These are phyloP conservation scores for Hippophae gyantsensis DNA, from an alignment of 306 rosid genomes.

Conservation along the genomic window DNA sequence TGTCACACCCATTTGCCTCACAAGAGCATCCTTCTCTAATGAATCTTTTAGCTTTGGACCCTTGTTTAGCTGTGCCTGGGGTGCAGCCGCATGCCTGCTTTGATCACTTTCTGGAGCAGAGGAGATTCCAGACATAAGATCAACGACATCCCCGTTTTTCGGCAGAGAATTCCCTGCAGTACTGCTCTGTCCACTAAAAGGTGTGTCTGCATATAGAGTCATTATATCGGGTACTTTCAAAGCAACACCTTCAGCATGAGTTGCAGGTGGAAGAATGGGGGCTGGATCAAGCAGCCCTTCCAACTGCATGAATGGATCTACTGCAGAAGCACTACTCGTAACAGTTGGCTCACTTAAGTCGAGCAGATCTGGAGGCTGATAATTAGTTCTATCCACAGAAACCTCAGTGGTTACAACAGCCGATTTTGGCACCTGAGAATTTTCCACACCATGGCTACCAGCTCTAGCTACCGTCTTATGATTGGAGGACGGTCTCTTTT, in stretches of 20 bases:
- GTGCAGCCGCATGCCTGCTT: conserved; percentile 24
- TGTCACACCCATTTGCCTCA: conserved; percentile 84
- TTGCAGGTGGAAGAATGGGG: conserved; percentile 22
- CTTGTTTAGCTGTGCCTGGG: conserved; percentile 35
- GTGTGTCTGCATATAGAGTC: conserved; percentile 34
- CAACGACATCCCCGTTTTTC: conserved; percentile 24
- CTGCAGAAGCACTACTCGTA: conserved; percentile 27
- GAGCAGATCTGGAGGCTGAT: conserved; percentile 62
- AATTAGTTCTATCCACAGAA: conserved; percentile 31
- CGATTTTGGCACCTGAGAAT: conserved; percentile 37
- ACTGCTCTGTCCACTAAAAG: conserved; percentile 31
- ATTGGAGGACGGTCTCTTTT: conserved; percentile 40
- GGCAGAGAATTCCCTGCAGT: conserved; percentile 29
- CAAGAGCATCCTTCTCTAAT: conserved; percentile 67
- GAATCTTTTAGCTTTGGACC: conserved; percentile 46
- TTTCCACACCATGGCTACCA: conserved; percentile 26
- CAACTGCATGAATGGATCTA: conserved; percentile 66
- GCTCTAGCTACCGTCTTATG: conserved; percentile 40
- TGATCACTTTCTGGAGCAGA: conserved; percentile 15
- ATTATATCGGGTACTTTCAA: conserved; percentile 41
- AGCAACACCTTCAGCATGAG: conserved; percentile 26
- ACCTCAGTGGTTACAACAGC: conserved; percentile 24
- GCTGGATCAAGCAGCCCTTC: conserved; percentile 67
- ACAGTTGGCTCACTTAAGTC: conserved; percentile 56
- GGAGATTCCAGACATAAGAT: conserved; percentile 39